Percentiles rank a stretch among this genome's conserved stretches.
These are phyloP conservation scores for Ceratocystis albifundus DNA, from an alignment of 2,329 filamentous ascomycete species.

Conservation along the genomic window DNA sequence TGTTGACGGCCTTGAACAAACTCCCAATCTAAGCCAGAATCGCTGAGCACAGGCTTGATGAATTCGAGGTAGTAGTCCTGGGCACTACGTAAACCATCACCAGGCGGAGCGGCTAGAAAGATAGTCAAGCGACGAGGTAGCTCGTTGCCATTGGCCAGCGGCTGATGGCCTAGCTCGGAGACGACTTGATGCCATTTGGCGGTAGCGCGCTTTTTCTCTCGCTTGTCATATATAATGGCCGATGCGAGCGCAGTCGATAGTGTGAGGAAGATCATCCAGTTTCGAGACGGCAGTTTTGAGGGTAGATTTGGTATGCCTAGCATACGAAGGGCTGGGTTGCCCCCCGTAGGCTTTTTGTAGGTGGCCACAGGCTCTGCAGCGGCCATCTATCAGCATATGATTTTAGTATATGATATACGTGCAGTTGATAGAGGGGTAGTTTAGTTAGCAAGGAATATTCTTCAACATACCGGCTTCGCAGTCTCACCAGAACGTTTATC, in stretches of 20 bases:
- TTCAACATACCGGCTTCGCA: slow-evolving; percentile 5
- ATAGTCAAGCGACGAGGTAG: slow-evolving; percentile 78
- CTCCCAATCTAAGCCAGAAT: slow-evolving; percentile 88
- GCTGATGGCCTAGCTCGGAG: slow-evolving; percentile 68
- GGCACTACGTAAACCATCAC: slow-evolving; percentile 70
- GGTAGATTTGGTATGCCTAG: slow-evolving; percentile 78
- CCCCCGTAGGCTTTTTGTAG: slow-evolving; percentile 20
- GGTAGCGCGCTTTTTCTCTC: slow-evolving; percentile 74
- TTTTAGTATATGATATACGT: slow-evolving; percentile 2
- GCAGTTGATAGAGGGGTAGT: background rate
- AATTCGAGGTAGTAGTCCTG: slow-evolving; percentile 95
- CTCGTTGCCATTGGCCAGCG: slow-evolving; percentile 53
- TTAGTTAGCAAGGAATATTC: background rate
- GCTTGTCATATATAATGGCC: slow-evolving; percentile 81
- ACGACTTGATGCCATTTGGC: slow-evolving; percentile 79
- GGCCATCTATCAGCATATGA: background rate
- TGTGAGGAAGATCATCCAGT: slow-evolving; percentile 92
- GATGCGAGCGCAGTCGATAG: slow-evolving; percentile 66
- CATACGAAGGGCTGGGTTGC: slow-evolving; percentile 64
- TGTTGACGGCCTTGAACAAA: slow-evolving; percentile 85
- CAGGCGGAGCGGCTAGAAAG: slow-evolving; percentile 74
- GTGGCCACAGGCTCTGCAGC: slow-evolving; percentile 10
- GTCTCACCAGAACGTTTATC: background rate
- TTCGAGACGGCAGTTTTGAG: slow-evolving; percentile 77
- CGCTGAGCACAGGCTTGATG: slow-evolving; percentile 81